Evolutionary conservation across 2,329 filamentous ascomycete genomes (phyloP).

Genomic region (Xylariomycetidae sp.): DNA sequence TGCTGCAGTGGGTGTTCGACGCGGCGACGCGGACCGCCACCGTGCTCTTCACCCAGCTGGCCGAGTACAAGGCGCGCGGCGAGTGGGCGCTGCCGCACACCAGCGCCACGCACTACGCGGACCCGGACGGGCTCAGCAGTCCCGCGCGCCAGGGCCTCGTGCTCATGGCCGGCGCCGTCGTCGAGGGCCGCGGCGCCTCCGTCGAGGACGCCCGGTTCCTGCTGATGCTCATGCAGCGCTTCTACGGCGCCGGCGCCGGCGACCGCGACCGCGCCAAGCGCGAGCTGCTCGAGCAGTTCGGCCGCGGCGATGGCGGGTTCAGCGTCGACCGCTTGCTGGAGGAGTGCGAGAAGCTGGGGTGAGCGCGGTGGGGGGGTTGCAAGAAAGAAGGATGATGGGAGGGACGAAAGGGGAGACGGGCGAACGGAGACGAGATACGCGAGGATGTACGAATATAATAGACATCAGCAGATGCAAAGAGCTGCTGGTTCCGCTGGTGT

Average conservation of each 20-base stretch:
- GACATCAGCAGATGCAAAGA: no score
- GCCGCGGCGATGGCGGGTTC: constrained; percentile 69
- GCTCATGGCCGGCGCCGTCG: constrained; percentile 76
- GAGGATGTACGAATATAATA: no score
- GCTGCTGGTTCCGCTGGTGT: no score
- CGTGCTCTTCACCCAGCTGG: constrained; percentile 89
- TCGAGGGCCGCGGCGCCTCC: constrained; percentile 68
- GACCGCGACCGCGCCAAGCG: constrained; percentile 58
- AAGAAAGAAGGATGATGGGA: no score
- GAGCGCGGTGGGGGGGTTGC: neutral
- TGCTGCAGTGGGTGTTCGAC: constrained; percentile 94
- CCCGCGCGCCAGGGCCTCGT: constrained; percentile 69
- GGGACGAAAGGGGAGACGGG: no score
- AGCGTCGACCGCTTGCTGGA: constrained; percentile 79
- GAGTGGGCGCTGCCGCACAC: constrained; percentile 91
- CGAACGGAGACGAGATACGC: no score
- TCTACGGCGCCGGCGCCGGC: constrained; percentile 60
- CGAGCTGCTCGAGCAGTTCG: constrained; percentile 76
- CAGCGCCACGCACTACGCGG: constrained; percentile 82
- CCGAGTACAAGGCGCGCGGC: constrained; percentile 84
- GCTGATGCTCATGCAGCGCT: constrained; percentile 87
- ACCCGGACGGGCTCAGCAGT: constrained; percentile 31
- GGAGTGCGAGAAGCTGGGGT: constrained; percentile 76
- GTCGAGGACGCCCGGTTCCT: constrained; percentile 84
- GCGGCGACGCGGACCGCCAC: constrained; percentile 56